A percentile compares a stretch with the other conserved stretches of the same genome.
Conservation (phyloP, 129 eudicot genomes). For the Artemisia argyi region DNA sequence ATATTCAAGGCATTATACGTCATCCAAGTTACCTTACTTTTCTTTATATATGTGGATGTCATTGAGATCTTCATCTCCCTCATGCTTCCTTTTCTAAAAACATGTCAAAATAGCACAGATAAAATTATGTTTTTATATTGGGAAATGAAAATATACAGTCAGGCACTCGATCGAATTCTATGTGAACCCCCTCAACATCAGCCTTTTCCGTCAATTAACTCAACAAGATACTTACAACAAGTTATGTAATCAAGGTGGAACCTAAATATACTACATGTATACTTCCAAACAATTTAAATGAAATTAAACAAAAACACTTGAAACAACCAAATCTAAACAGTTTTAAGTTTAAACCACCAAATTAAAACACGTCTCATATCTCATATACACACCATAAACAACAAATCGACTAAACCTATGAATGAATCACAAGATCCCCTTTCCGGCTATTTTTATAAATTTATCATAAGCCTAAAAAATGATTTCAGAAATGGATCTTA, state of each 20-base stretch:
- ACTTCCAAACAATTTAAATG: neutral
- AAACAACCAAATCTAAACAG: too few species aligned
- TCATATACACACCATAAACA: too few species aligned
- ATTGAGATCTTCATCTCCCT: conserved; percentile 62
- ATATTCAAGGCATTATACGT: neutral
- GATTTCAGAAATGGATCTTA: too few species aligned
- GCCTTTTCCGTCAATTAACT: neutral
- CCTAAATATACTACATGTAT: neutral
- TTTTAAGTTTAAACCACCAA: too few species aligned
- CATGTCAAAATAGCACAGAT: conserved; percentile 6
- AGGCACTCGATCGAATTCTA: too few species aligned
- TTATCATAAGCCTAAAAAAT: too few species aligned
- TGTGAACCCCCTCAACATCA: neutral
- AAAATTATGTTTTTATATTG: neutral
- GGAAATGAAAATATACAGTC: too few species aligned
- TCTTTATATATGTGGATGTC: conserved; percentile 63
- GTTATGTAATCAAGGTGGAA: neutral
- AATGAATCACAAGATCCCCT: too few species aligned
- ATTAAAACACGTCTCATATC: too few species aligned
- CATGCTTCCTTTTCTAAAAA: conserved; percentile 74
- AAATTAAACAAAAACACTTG: neutral
- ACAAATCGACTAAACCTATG: too few species aligned
- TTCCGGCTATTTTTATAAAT: too few species aligned
- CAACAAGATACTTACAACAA: neutral
- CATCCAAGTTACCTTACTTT: conserved; percentile 66